phyloP scores from a whole-genome alignment of 2,329 filamentous ascomycete species.

The Myotisia sp. region DNA sequence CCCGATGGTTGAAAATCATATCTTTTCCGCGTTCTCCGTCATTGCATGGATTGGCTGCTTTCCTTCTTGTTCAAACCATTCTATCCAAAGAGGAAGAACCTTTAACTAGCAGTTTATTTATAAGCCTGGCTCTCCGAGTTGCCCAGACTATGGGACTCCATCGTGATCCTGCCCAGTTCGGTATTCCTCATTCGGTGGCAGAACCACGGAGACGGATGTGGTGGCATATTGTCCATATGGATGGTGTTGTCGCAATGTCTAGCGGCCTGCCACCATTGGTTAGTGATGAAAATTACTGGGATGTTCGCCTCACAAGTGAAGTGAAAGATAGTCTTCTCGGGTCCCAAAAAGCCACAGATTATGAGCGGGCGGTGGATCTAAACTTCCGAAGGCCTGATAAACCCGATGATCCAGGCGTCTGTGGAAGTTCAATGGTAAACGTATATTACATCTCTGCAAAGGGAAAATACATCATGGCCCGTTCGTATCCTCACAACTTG shows the following conservation, averaged over 20 bases:
- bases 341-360: slow-evolving; percentile 24
- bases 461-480: slow-evolving; percentile 33
- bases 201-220: slow-evolving; percentile 34
- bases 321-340: slow-evolving; percentile 33
- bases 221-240: slow-evolving; percentile 38
- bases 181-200: slow-evolving; percentile 31
- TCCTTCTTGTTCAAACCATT: slow-evolving; percentile 35
- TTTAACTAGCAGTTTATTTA: slow-evolving; percentile 34
- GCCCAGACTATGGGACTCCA: slow-evolving; percentile 37
- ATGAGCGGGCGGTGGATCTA: slow-evolving; percentile 22
- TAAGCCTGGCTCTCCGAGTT: slow-evolving; percentile 34
- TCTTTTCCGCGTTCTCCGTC: slow-evolving; percentile 34
- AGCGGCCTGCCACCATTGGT: slow-evolving; percentile 35
- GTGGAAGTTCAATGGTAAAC: slow-evolving; percentile 29
- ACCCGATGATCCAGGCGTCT: slow-evolving; percentile 29
- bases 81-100: slow-evolving; percentile 36
- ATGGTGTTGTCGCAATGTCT: slow-evolving; percentile 36
- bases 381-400: slow-evolving; percentile 25
- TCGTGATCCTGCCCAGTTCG: slow-evolving; percentile 36
- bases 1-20: slow-evolving; percentile 28
- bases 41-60: slow-evolving; percentile 32
- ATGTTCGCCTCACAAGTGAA: slow-evolving; percentile 34
- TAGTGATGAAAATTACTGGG: slow-evolving; percentile 35
- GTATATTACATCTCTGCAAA: slow-evolving; percentile 31
- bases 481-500: slow-evolving; percentile 19